A percentile compares a stretch with the other conserved stretches of the same genome.
These are phyloP conservation scores for Irineochytrium annulatum DNA, from an alignment of 192 early-diverging fungal genomes.

Conservation along the genomic window DNA sequence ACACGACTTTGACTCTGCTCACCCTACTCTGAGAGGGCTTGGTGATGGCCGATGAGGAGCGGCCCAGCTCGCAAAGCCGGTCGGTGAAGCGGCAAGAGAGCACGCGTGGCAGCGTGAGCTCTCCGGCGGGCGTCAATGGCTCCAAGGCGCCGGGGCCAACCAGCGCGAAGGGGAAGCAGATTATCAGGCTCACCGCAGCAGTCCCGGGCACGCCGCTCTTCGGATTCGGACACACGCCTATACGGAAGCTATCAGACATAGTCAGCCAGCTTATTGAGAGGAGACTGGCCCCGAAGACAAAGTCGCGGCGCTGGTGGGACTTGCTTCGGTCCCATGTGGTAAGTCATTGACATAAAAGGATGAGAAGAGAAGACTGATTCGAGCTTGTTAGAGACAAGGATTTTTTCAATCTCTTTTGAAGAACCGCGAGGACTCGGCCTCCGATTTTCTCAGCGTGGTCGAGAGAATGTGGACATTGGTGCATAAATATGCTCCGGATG, in stretches of 20 bases:
- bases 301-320: constrained; percentile 34
- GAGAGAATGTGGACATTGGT: constrained; percentile 43
- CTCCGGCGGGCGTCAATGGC: too few species aligned
- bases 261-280: constrained; percentile 19
- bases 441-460: constrained; percentile 41
- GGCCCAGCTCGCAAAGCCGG: too few species aligned
- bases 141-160: too few species aligned
- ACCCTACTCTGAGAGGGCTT: too few species aligned
- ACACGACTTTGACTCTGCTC: too few species aligned
- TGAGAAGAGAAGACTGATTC: constrained; percentile 1
- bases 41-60: too few species aligned
- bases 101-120: too few species aligned
- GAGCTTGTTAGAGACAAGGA: constrained; percentile 22
- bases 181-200: neutral
- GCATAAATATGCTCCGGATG: constrained; percentile 28
- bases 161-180: too few species aligned
- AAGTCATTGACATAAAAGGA: constrained; percentile 15
- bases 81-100: too few species aligned
- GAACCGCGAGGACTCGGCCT: constrained; percentile 16
- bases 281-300: constrained; percentile 29
- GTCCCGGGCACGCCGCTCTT: neutral
- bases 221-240: constrained; percentile 7
- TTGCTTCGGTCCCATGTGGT: constrained; percentile 36
- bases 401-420: constrained; percentile 47
- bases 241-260: constrained; percentile 16